Evolutionary conservation across 164 flowering plant species (phyloP).

Genomic region (Litsea cubeba): DNA sequence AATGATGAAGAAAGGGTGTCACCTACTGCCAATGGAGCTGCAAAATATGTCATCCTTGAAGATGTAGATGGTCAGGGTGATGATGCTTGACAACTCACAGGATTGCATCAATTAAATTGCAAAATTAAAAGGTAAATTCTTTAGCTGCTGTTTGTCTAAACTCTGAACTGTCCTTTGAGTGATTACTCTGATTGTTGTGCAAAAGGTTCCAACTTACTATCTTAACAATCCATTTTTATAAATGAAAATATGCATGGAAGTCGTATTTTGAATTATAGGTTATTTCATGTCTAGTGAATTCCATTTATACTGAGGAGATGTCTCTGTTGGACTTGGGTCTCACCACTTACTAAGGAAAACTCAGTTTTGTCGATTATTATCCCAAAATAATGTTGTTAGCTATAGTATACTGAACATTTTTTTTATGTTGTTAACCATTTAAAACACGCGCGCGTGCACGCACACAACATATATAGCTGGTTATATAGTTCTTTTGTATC

Average conservation of each 20-base stretch:
- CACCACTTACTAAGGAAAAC: too few relatives aligned
- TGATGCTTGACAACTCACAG: slow-evolving; percentile 19
- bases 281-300: too few relatives aligned
- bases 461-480: too few relatives aligned
- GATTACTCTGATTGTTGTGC: not conserved
- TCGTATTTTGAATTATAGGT: too few relatives aligned
- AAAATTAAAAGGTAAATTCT: not conserved
- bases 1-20: slow-evolving; percentile 22
- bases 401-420: not conserved
- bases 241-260: too few relatives aligned
- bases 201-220: not conserved
- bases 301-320: too few relatives aligned
- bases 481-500: not conserved
- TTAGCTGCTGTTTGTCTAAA: not conserved
- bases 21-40: slow-evolving; percentile 28
- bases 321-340: too few relatives aligned
- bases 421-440: too few relatives aligned
- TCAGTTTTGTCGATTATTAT: too few relatives aligned
- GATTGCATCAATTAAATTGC: not conserved
- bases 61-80: slow-evolving; percentile 71
- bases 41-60: slow-evolving; percentile 84
- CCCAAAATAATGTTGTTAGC: too few relatives aligned
- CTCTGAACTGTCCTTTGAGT: not conserved
- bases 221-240: too few relatives aligned
- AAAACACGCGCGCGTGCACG: too few relatives aligned